A percentile compares a stretch with the other conserved stretches of the same genome.
Evolutionary conservation across 2,329 filamentous ascomycete species (phyloP).

Genomic region (Stagonosporopsis chrysanthemi): DNA sequence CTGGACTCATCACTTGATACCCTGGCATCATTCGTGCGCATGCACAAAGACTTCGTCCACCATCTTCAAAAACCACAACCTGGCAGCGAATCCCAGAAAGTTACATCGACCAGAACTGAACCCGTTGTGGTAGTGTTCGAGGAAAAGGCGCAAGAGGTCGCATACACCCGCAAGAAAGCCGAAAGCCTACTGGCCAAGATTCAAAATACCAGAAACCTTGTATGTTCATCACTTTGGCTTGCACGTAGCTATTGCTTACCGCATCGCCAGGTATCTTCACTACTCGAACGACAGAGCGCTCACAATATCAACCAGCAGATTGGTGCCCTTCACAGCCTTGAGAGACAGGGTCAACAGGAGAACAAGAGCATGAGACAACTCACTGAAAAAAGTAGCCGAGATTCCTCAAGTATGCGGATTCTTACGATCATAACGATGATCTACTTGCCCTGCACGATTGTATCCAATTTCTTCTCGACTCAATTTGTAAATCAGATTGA

Average conservation of each 20-base stretch:
- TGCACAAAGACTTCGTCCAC: background rate
- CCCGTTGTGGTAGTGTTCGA: background rate
- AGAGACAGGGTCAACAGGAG: slow-evolving; percentile 25
- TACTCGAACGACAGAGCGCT: slow-evolving; percentile 28
- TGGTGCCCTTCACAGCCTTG: slow-evolving; percentile 26
- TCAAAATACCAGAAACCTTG: slow-evolving; percentile 5
- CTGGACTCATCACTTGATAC: slow-evolving; percentile 32
- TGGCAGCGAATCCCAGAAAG: too few relatives aligned
- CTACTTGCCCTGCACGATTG: slow-evolving; percentile 35
- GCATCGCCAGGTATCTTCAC: slow-evolving; percentile 25
- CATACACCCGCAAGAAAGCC: slow-evolving; percentile 1
- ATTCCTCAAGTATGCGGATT: slow-evolving; percentile 33
- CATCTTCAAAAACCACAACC: background rate
- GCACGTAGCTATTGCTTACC: background rate
- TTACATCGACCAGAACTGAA: background rate
- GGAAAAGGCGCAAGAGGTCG: background rate
- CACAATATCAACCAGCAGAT: slow-evolving; percentile 31
- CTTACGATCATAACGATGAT: slow-evolving; percentile 38
- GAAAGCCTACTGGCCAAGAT: slow-evolving; percentile 3
- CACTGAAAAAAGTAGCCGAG: slow-evolving; percentile 31
- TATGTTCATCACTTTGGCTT: background rate
- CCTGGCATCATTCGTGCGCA: slow-evolving; percentile 10
- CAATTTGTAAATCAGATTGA: slow-evolving; percentile 32
- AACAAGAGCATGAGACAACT: slow-evolving; percentile 31
- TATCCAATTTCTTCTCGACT: slow-evolving; percentile 39